phyloP scores from a whole-genome alignment of 805 yeast genomes.

The Maudiozyma turicensis region DNA sequence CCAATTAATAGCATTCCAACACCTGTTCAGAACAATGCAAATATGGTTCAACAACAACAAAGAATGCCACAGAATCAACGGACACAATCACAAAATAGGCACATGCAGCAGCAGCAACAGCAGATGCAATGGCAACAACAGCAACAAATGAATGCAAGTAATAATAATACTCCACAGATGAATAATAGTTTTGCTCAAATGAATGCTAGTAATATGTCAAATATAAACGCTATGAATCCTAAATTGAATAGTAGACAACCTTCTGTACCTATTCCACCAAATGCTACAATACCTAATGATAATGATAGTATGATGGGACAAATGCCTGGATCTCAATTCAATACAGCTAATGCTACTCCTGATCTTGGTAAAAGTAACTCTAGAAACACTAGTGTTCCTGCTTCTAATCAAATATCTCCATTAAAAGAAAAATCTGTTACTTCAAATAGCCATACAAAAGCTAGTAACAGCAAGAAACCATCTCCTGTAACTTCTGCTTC shows the following conservation, averaged over 20 bases:
- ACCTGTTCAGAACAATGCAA: constrained; percentile 7
- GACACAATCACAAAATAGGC: constrained; percentile 19
- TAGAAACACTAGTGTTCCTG: neutral
- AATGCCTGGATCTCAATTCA: neutral
- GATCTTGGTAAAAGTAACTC: constrained; percentile 1
- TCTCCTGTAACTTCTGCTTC: constrained; percentile 9
- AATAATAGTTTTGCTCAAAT: neutral
- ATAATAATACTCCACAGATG: neutral
- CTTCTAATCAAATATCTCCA: constrained; percentile 4
- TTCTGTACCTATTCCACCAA: neutral
- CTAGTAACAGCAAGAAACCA: constrained; percentile 5
- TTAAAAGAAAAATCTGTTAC: neutral
- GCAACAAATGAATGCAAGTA: constrained; percentile 1
- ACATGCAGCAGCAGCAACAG: constrained; percentile 9
- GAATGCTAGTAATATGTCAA: neutral
- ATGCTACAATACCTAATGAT: neutral
- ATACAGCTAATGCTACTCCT: constrained; percentile 1
- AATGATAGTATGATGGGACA: neutral
- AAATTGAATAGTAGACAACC: neutral
- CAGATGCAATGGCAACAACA: constrained; percentile 21
- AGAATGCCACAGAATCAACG: constrained; percentile 16
- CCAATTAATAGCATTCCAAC: constrained; percentile 7
- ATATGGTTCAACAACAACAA: neutral
- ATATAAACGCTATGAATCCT: neutral
- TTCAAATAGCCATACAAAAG: neutral